phyloP scores from a whole-genome alignment of 108 stramenopile genomes.

The Bacterosira constricta region DNA sequence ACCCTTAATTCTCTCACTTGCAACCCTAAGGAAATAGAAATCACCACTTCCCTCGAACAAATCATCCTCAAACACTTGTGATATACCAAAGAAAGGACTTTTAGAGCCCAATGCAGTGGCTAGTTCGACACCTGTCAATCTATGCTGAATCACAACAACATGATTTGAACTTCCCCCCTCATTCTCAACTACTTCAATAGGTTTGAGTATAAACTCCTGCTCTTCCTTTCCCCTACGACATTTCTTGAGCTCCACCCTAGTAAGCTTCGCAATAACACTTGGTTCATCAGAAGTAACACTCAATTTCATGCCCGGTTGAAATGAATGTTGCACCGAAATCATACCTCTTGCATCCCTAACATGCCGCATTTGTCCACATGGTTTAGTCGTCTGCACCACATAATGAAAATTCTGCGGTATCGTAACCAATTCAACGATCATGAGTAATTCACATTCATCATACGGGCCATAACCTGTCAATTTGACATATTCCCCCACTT shows the following conservation, averaged over 20 bases:
- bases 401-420: conserved; percentile 8
- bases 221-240: conserved; percentile 20
- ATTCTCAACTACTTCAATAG: not conserved
- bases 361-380: conserved; percentile 14
- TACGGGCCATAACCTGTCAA: conserved; percentile 2
- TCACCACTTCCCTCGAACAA: conserved; percentile 42
- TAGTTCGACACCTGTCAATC: conserved; percentile 4
- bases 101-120: conserved; percentile 8
- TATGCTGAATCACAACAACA: conserved; percentile 23
- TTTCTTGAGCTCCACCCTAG: conserved; percentile 43
- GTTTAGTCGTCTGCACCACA: conserved; percentile 16
- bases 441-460: conserved; percentile 12
- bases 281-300: conserved; percentile 19
- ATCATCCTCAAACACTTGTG: conserved; percentile 34
- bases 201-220: conserved; percentile 32
- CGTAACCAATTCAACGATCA: conserved; percentile 12
- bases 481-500: conserved; percentile 32
- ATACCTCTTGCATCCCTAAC: not conserved
- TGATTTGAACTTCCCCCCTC: not conserved
- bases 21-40: conserved; percentile 11
- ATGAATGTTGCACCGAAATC: not conserved
- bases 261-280: conserved; percentile 1
- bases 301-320: conserved; percentile 3
- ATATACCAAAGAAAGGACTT: conserved; percentile 18
- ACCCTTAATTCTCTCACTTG: not conserved